Base-by-base conservation (phyloP, 2,329 filamentous ascomycete species). In the Arthrobotrys entomopaga region DNA sequence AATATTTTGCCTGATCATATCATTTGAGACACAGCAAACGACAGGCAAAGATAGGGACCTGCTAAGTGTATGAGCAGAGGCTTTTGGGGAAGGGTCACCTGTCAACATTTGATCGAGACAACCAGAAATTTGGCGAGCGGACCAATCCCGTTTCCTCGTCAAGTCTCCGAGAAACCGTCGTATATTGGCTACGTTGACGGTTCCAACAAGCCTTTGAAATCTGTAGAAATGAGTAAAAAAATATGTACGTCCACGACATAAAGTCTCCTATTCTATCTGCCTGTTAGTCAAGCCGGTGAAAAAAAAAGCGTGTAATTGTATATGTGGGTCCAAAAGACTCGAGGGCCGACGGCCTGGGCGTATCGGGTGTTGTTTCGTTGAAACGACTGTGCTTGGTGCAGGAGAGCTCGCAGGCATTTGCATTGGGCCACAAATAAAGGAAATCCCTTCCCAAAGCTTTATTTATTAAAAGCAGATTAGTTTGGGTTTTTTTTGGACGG, bases 71-170 rank as follows among this genome's bases (percentile, higher is more conserved):
- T 6, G n/a, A 22, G 10, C 16, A 49, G 7, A 57, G 19, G 48
- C 38, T 59, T 67, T 67, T 34, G 49, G 40, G 59, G 56, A 40
- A 52, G 50, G 60, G 70, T 74, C 70, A 74, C 63, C 70, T 74
- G 70, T 74, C 63, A 40, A 52, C 42, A 54, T 72, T 66, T 52
- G 24, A 29, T 52, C 16, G 40, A 61, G 69, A 60, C 69, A 65
- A 48, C n/a, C 46, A 26, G 16, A 50, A 29, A 10, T 43, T 40
- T 19, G 19, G 43, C 19, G 7, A 38, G 26, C 8, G 15, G 58
- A 42, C 57, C 58, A 70, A 70, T 70, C 65, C 65, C 13, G 19
- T 50, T 8, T n/a, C 26, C 29, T 19, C 19, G 64, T 57, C 34
- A 64, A 49, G 52, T 58, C 42, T 61, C 65, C 42, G 52, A 26